phyloP scores from a whole-genome alignment of 106 monocot genomes.

The Acorus calamus region DNA sequence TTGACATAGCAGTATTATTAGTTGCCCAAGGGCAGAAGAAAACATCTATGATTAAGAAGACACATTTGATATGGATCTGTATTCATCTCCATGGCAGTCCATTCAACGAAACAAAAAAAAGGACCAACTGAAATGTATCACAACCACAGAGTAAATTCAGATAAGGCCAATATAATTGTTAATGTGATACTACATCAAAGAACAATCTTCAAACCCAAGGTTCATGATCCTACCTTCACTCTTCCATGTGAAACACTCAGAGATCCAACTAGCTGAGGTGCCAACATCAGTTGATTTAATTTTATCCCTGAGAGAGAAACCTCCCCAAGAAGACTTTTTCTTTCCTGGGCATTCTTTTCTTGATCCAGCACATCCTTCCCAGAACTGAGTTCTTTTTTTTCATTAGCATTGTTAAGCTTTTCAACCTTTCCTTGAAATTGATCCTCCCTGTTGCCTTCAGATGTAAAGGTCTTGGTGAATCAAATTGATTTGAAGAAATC shows the following conservation, averaged over 20 bases:
- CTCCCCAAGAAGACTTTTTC: constrained; percentile 62
- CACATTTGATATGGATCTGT: too few relatives aligned
- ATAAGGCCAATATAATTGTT: too few relatives aligned
- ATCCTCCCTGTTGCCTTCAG: constrained; percentile 83
- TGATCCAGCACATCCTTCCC: constrained; percentile 7
- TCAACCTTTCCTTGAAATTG: constrained; percentile 79
- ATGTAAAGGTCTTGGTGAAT: constrained; percentile 74
- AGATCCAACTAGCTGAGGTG: constrained; percentile 80
- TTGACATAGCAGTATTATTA: too few relatives aligned
- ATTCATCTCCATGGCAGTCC: too few relatives aligned
- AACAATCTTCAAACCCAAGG: too few relatives aligned
- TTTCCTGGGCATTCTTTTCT: constrained; percentile 17
- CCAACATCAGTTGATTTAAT: constrained; percentile 87
- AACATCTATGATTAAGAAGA: too few relatives aligned
- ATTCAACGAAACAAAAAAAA: too few relatives aligned
- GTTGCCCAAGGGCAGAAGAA: too few relatives aligned
- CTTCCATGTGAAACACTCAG: constrained; percentile 53
- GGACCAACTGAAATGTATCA: too few relatives aligned
- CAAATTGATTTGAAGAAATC: constrained; percentile 60
- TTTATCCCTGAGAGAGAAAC: constrained; percentile 83
- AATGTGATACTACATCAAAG: too few relatives aligned
- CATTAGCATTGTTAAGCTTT: constrained; percentile 18
- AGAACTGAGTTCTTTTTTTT: constrained; percentile 13
- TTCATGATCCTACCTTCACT: constrained; percentile 44
- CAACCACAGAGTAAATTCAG: too few relatives aligned